Evolutionary conservation across 1,139 yeast genomes (phyloP).

Genomic region (Citeromyces hawaiiensis): DNA sequence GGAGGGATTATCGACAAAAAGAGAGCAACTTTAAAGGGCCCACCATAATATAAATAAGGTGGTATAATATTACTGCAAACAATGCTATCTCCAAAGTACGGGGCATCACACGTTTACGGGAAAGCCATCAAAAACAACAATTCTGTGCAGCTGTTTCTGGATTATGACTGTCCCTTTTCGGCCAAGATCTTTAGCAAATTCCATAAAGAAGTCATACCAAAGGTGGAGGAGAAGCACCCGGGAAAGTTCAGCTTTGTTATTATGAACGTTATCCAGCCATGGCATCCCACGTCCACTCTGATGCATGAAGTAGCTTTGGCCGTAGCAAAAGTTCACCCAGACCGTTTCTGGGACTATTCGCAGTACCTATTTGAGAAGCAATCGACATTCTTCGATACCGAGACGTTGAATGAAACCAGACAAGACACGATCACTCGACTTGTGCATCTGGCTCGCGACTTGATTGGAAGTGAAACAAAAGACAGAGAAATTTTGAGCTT

Average conservation of each 20-base stretch:
- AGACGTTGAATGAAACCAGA: slow-evolving; percentile 39
- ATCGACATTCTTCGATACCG: slow-evolving; percentile 47
- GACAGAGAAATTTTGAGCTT: slow-evolving; percentile 19
- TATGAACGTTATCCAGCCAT: slow-evolving; percentile 68
- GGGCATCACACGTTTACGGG: slow-evolving; percentile 4
- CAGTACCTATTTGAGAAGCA: slow-evolving; percentile 39
- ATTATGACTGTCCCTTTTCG: slow-evolving; percentile 71
- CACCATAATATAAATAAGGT: slow-evolving; percentile 5
- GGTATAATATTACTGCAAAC: neutral
- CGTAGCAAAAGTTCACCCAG: slow-evolving; percentile 45
- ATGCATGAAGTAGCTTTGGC: slow-evolving; percentile 66
- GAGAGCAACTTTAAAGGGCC: slow-evolving; percentile 2
- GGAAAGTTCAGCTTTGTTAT: slow-evolving; percentile 42
- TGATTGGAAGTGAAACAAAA: slow-evolving; percentile 18
- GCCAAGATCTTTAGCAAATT: slow-evolving; percentile 50
- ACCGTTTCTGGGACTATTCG: slow-evolving; percentile 51
- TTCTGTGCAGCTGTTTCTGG: slow-evolving; percentile 46
- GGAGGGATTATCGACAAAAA: slow-evolving; percentile 20
- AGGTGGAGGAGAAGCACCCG: slow-evolving; percentile 29
- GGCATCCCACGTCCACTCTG: slow-evolving; percentile 67
- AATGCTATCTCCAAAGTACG: slow-evolving; percentile 3
- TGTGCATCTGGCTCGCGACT: slow-evolving; percentile 31
- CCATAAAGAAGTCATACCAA: slow-evolving; percentile 38
- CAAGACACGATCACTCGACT: slow-evolving; percentile 42
- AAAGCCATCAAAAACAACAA: slow-evolving; percentile 1